phyloP scores from a whole-genome alignment of 2,329 filamentous ascomycete genomes.

The Drechmeria coniospora region DNA sequence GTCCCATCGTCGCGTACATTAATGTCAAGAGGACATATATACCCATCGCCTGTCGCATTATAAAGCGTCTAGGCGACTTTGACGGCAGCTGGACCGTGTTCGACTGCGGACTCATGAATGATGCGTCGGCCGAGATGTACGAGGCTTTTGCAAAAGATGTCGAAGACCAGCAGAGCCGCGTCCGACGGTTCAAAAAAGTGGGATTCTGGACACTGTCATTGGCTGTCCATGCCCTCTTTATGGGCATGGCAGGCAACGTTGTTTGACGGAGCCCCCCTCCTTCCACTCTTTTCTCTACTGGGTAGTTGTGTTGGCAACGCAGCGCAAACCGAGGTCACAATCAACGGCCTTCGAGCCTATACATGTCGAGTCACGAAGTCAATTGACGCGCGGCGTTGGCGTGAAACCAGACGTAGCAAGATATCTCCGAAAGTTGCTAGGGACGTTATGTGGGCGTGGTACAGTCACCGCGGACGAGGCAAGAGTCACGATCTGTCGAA shows the following conservation, averaged over 20 bases:
- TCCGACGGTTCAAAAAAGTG: constrained; percentile 82
- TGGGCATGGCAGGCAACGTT: constrained; percentile 80
- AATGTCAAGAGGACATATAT: constrained; percentile 93
- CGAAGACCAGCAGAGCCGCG: constrained; percentile 72
- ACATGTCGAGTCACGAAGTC: too few relatives aligned
- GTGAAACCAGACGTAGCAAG: too few relatives aligned
- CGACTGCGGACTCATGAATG: constrained; percentile 87
- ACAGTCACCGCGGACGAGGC: too few relatives aligned
- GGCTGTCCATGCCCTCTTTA: constrained; percentile 82
- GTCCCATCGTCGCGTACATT: constrained; percentile 95
- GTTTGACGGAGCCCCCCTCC: constrained; percentile 19
- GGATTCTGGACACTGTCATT: constrained; percentile 92
- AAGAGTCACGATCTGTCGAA: too few relatives aligned
- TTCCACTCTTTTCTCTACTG: not conserved
- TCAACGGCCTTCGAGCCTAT: too few relatives aligned
- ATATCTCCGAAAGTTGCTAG: too few relatives aligned
- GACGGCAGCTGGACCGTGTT: constrained; percentile 91
- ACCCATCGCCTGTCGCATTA: constrained; percentile 83
- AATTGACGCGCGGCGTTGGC: too few relatives aligned
- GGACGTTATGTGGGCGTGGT: too few relatives aligned
- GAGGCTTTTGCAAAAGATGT: constrained; percentile 87
- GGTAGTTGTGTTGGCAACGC: not conserved
- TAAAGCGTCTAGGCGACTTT: constrained; percentile 79
- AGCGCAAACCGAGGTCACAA: too few relatives aligned
- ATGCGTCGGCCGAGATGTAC: constrained; percentile 85